Evolutionary conservation across 2,329 filamentous ascomycete genomes (phyloP).

Genomic region (Stemphylium vesicarium): DNA sequence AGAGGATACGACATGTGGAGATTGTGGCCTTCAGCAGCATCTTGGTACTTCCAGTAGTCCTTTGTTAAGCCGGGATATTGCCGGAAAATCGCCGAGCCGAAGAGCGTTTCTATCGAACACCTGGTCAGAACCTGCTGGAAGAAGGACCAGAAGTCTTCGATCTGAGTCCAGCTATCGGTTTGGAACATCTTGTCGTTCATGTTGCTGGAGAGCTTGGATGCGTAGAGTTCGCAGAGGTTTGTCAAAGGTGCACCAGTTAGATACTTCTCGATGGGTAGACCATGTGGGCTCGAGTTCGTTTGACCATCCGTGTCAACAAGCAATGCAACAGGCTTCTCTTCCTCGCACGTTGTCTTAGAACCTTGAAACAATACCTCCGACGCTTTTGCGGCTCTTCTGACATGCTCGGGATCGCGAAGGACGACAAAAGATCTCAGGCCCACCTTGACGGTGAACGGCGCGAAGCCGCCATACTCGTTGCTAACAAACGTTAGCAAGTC

Average conservation of each 20-base stretch:
- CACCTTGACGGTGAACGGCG: constrained; percentile 32
- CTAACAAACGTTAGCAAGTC: constrained; percentile 19
- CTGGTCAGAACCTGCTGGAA: constrained; percentile 35
- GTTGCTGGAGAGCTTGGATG: constrained; percentile 27
- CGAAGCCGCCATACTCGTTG: constrained; percentile 30
- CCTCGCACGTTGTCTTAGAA: neutral
- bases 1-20: constrained; percentile 27
- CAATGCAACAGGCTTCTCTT: neutral
- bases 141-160: constrained; percentile 42
- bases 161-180: constrained; percentile 34
- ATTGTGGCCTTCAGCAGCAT: constrained; percentile 23
- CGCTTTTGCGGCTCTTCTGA: constrained; percentile 22
- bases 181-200: constrained; percentile 42
- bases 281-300: constrained; percentile 7
- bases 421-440: constrained; percentile 28
- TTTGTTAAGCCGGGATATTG: constrained; percentile 31
- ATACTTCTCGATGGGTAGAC: constrained; percentile 17
- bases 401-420: constrained; percentile 30
- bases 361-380: neutral
- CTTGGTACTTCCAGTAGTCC: constrained; percentile 38
- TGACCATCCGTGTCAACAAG: no score
- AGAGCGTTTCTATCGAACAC: constrained; percentile 31
- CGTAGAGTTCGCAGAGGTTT: constrained; percentile 23
- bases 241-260: constrained; percentile 21
- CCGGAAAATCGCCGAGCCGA: constrained; percentile 34